phyloP scores from a whole-genome alignment of 2,329 filamentous ascomycete species.

The Kalmusia sp. region DNA sequence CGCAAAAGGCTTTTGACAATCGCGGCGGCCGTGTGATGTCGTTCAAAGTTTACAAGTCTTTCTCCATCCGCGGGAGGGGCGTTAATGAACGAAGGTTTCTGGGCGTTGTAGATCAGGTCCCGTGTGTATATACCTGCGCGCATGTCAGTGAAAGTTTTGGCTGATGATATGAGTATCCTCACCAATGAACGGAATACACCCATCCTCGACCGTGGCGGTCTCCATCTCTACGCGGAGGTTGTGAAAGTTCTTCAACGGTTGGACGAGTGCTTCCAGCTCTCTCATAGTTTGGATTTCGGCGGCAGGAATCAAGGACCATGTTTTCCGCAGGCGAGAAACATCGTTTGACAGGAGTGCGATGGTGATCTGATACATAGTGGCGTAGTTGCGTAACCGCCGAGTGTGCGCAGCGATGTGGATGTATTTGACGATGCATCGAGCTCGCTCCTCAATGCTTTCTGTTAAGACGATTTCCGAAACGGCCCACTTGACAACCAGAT shows the following conservation, averaged over 20 bases:
- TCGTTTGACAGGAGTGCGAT: conserved; percentile 79
- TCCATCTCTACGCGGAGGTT: conserved; percentile 83
- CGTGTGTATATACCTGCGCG: conserved; percentile 73
- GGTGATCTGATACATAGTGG: conserved; percentile 81
- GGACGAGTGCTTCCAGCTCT: conserved; percentile 75
- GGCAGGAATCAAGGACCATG: conserved; percentile 74
- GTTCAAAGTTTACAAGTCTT: conserved; percentile 82
- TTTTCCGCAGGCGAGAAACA: conserved; percentile 70
- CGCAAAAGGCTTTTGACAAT: conserved; percentile 82
- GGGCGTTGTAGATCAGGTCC: conserved; percentile 81
- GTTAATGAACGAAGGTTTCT: conserved; percentile 77
- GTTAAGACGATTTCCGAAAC: conserved; percentile 82
- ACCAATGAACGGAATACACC: conserved; percentile 84
- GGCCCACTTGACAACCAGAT: conserved; percentile 87
- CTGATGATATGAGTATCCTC: conserved; percentile 48
- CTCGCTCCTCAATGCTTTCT: conserved; percentile 73
- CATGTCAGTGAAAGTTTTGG: conserved; percentile 16
- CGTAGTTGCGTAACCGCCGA: conserved; percentile 79
- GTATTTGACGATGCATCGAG: conserved; percentile 78
- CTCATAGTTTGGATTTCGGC: conserved; percentile 70
- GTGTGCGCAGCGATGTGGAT: conserved; percentile 83
- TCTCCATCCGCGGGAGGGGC: conserved; percentile 65
- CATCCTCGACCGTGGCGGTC: conserved; percentile 66
- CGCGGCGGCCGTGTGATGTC: conserved; percentile 75
- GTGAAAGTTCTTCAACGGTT: conserved; percentile 79